Conservation (phyloP, 495 filamentous ascomycete genomes). For the Friedmanniomyces endolithicus region DNA sequence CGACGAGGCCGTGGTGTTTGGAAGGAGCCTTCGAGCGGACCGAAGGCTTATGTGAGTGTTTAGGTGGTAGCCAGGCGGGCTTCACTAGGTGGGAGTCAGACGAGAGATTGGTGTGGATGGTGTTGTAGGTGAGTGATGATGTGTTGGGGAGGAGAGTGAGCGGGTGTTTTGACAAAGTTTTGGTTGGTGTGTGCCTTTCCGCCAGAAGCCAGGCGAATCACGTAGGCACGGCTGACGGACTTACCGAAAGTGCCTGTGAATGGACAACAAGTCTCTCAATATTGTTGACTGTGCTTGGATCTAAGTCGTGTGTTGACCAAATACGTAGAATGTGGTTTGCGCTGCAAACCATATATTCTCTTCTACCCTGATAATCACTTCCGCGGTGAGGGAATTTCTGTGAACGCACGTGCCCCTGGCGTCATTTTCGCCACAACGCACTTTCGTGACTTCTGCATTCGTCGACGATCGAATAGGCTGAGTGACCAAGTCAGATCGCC, state of each 20-base stretch:
- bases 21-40: neutral
- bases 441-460: too few species aligned
- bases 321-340: too few species aligned
- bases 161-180: neutral
- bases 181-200: neutral
- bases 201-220: neutral
- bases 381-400: neutral
- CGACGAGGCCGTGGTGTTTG: conserved; percentile 10
- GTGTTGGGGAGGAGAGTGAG: neutral
- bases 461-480: too few species aligned
- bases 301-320: neutral
- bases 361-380: too few species aligned
- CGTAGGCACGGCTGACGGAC: neutral
- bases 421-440: neutral
- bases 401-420: neutral
- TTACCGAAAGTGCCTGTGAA: neutral
- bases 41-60: neutral
- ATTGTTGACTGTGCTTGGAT: neutral
- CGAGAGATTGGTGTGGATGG: neutral
- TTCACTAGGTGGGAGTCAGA: neutral
- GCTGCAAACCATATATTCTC: too few species aligned
- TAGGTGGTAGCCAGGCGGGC: neutral
- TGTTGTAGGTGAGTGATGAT: neutral
- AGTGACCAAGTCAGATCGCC: too few species aligned
- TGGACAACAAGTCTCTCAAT: neutral